Conservation (phyloP, 139 green algal species). For the Closterium sp. region DNA sequence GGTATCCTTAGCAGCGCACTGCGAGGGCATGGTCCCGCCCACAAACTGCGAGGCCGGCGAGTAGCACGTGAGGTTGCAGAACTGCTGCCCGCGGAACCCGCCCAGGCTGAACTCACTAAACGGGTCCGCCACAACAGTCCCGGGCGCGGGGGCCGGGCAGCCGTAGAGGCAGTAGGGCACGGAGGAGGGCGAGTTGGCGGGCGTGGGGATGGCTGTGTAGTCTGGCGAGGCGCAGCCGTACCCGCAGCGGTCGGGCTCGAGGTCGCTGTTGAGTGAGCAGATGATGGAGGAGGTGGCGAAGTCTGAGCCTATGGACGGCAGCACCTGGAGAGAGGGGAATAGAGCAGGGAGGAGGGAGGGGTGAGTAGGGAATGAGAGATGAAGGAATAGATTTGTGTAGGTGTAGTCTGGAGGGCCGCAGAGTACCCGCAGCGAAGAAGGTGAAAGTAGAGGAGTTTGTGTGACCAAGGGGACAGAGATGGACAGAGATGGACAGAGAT, state of each 20-base stretch:
- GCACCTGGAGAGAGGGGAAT: slow-evolving; percentile 15
- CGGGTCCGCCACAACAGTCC: slow-evolving; percentile 54
- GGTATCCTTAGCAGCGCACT: slow-evolving; percentile 49
- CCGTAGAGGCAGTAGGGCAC: slow-evolving; percentile 60
- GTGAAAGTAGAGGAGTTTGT: too few species aligned
- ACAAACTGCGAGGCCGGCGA: slow-evolving; percentile 63
- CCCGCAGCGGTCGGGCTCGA: slow-evolving; percentile 54
- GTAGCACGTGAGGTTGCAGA: slow-evolving; percentile 58
- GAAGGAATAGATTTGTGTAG: not conserved
- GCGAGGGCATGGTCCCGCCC: slow-evolving; percentile 49
- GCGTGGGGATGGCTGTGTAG: slow-evolving; percentile 19
- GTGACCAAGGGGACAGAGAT: too few species aligned
- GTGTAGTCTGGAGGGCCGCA: too few species aligned
- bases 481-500: too few species aligned
- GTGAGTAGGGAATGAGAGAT: not conserved
- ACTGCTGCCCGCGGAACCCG: slow-evolving; percentile 69
- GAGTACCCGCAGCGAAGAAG: too few species aligned
- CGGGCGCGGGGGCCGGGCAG: slow-evolving; percentile 57
- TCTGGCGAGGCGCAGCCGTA: slow-evolving; percentile 64
- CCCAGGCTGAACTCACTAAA: slow-evolving; percentile 69
- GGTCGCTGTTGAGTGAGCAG: slow-evolving; percentile 57
- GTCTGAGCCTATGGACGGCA: slow-evolving; percentile 56
- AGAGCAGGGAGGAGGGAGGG: not conserved
- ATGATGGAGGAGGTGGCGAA: slow-evolving; percentile 58
- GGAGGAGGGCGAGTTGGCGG: not conserved